Conservation (phyloP, 805 yeast species). For the Barnettozyma wickerhamii region DNA sequence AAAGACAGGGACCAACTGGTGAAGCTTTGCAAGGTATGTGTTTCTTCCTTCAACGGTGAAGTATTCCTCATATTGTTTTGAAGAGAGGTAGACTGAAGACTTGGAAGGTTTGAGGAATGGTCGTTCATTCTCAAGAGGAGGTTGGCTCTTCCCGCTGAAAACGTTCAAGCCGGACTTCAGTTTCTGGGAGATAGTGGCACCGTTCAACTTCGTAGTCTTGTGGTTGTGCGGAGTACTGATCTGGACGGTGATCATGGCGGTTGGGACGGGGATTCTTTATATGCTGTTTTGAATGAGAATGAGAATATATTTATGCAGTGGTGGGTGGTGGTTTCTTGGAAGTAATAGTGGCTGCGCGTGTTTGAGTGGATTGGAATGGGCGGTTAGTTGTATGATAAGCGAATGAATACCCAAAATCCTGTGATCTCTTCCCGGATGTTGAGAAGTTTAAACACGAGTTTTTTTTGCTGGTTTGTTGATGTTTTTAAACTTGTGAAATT, state of each 20-base stretch:
- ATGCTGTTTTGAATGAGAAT: neutral
- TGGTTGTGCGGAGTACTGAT: constrained; percentile 7
- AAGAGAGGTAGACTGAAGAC: constrained; percentile 19
- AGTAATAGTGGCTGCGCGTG: too few species aligned
- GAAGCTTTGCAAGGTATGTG: constrained; percentile 9
- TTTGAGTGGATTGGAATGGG: too few species aligned
- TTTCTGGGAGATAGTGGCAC: constrained; percentile 2
- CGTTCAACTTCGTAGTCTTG: constrained; percentile 6
- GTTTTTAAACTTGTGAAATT: neutral
- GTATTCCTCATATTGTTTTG: constrained; percentile 21
- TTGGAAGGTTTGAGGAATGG: constrained; percentile 23
- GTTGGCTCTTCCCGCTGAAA: neutral
- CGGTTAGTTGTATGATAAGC: neutral
- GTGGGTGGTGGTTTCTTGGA: too few species aligned
- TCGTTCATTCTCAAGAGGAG: neutral
- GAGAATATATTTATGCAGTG: too few species aligned
- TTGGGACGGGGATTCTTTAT: too few species aligned
- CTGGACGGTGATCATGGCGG: constrained; percentile 10
- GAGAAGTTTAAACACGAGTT: too few species aligned
- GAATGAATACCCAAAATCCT: neutral
- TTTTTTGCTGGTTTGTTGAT: neutral
- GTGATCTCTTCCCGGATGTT: too few species aligned
- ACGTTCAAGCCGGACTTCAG: neutral
- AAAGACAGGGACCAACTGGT: constrained; percentile 28
- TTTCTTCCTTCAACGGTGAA: constrained; percentile 21